Percentiles rank a stretch among this genome's conserved stretches.
Conservation (phyloP, 1,139 yeast species). For the Candida dubliniensis region DNA sequence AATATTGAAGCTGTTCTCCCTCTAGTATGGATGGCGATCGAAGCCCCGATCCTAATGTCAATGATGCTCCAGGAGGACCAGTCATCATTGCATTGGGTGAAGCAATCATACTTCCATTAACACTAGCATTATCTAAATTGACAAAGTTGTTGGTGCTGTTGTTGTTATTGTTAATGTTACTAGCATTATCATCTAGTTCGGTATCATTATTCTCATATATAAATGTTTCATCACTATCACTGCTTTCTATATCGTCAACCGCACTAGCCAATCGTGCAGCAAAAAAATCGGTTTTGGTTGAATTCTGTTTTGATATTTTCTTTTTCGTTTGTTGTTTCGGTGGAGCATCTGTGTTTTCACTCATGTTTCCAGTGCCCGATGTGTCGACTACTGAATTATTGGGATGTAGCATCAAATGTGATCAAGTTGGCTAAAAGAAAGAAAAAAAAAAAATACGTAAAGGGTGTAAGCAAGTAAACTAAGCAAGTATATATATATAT, state of each 20-base stretch:
- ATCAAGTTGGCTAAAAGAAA: conserved; percentile 5
- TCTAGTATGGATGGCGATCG: conserved; percentile 9
- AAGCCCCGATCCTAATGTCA: conserved; percentile 5
- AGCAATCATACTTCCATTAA: conserved; percentile 13
- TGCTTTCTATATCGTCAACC: conserved; percentile 82
- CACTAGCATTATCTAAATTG: conserved; percentile 14
- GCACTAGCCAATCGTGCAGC: conserved; percentile 95
- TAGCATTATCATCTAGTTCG: conserved; percentile 14
- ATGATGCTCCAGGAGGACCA: neutral
- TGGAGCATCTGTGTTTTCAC: conserved; percentile 4
- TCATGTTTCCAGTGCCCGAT: conserved; percentile 4
- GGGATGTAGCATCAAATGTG: conserved; percentile 13
- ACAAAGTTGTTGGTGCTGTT: no score
- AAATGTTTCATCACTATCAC: conserved; percentile 91
- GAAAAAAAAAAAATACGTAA: neutral
- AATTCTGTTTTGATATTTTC: conserved; percentile 30
- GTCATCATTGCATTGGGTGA: neutral
- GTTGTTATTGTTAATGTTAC: conserved; percentile 8
- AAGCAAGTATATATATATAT: no score
- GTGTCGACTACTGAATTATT: conserved; percentile 12
- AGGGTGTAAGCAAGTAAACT: no score
- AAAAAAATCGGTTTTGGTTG: conserved; percentile 81
- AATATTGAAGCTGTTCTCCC: conserved; percentile 3
- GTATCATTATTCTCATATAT: conserved; percentile 67
- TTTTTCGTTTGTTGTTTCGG: conserved; percentile 20